Conservation (phyloP, 1,284 basidiomycete species). For the Ceratobasidium sp. region DNA sequence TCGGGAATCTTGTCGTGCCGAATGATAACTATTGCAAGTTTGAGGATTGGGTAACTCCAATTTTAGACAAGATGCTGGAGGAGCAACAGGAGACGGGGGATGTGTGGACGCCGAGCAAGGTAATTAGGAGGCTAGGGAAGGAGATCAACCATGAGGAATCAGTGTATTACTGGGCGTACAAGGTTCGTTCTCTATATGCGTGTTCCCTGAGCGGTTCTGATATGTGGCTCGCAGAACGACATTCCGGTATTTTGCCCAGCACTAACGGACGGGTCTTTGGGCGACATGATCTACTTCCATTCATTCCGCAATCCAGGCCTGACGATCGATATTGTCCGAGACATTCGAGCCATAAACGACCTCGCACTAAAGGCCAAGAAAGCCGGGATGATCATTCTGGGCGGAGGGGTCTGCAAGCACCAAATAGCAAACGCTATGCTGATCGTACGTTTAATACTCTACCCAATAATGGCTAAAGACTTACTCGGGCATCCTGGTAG, state of each 20-base stretch:
- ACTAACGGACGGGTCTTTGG: conserved; percentile 95
- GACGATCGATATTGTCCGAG: conserved; percentile 91
- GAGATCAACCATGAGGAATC: conserved; percentile 98
- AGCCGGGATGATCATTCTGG: conserved; percentile 98
- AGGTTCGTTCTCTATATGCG: conserved; percentile 68
- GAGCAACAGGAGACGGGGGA: conserved; percentile 83
- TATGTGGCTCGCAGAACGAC: conserved; percentile 73
- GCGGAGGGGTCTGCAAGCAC: conserved; percentile 99
- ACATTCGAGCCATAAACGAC: conserved; percentile 94
- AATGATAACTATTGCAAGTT: conserved; percentile 99
- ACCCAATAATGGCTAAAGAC: not conserved
- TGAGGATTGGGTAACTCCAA: conserved; percentile 98
- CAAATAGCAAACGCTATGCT: conserved; percentile 99
- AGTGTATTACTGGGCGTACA: conserved; percentile 99
- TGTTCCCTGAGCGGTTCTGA: not conserved
- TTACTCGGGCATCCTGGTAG: conserved; percentile 58
- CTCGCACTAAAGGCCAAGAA: conserved; percentile 87
- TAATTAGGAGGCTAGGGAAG: conserved; percentile 91
- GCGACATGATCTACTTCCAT: conserved; percentile 99
- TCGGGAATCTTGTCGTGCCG: conserved; percentile 97
- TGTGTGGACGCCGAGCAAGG: conserved; percentile 93
- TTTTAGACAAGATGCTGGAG: conserved; percentile 88
- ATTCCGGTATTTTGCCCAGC: conserved; percentile 99
- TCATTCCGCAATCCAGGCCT: conserved; percentile 92
- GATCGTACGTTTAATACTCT: conserved; percentile 68